phyloP scores from a whole-genome alignment of 2,329 filamentous ascomycete species.

The Aspergillus calidoustus region DNA sequence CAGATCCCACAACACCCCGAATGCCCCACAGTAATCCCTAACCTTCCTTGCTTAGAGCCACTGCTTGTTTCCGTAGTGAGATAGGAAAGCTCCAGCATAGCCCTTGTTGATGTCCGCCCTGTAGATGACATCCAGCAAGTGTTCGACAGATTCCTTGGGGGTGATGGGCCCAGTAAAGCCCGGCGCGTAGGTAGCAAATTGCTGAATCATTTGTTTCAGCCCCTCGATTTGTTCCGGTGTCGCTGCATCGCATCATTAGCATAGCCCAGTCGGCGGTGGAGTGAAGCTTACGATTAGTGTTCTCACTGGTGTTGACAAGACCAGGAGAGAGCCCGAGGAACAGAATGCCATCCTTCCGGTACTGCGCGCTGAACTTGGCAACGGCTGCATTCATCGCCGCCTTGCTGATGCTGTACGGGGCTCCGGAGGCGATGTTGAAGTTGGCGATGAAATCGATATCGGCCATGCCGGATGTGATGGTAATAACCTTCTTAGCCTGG shows the following conservation, averaged over 20 bases:
- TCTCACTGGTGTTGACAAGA: conserved; percentile 51
- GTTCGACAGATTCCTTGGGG: conserved; percentile 43
- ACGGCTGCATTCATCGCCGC: conserved; percentile 58
- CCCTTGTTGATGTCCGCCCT: conserved; percentile 47
- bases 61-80: conserved; percentile 46
- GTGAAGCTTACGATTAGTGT: conserved; percentile 28
- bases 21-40: neutral
- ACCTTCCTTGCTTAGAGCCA: conserved; percentile 50
- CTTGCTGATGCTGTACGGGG: conserved; percentile 56
- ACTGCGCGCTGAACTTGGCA: conserved; percentile 59
- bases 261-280: conserved; percentile 21
- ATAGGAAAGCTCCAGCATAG: conserved; percentile 58
- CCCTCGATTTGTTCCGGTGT: neutral
- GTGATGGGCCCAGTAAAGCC: conserved; percentile 43
- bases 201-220: conserved; percentile 25
- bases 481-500: conserved; percentile 58
- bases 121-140: conserved; percentile 37
- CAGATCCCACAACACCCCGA: neutral
- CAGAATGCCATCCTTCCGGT: conserved; percentile 56
- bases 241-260: neutral
- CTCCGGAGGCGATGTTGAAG: conserved; percentile 37
- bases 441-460: conserved; percentile 52
- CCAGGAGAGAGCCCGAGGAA: conserved; percentile 60
- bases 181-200: conserved; percentile 47
- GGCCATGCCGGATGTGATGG: conserved; percentile 54